phyloP scores from a whole-genome alignment of 2,329 filamentous ascomycete genomes.

The Mycogone perniciosa region DNA sequence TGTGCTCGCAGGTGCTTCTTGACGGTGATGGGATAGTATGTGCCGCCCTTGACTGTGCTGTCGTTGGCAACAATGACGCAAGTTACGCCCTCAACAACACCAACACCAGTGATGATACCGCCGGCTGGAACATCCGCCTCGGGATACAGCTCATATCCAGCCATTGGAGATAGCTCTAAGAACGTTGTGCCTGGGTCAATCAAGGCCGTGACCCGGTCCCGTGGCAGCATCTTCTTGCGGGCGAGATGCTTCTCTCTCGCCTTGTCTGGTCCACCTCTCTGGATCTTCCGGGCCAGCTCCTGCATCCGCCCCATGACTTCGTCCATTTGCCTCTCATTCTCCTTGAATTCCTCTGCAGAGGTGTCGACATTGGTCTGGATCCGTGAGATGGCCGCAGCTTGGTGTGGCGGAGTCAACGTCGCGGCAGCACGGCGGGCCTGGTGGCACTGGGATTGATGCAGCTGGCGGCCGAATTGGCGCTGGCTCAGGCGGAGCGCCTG shows the following conservation, averaged over 20 bases:
- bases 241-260: constrained; percentile 81
- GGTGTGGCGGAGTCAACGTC: constrained; percentile 72
- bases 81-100: constrained; percentile 80
- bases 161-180: constrained; percentile 87
- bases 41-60: constrained; percentile 94
- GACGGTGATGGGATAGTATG: constrained; percentile 94
- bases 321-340: constrained; percentile 74
- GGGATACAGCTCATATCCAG: constrained; percentile 77
- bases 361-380: constrained; percentile 72
- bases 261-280: constrained; percentile 72
- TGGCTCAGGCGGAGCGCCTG: constrained; percentile 36
- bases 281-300: constrained; percentile 62
- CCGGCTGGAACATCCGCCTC: constrained; percentile 83
- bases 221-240: constrained; percentile 87
- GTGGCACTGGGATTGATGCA: constrained; percentile 22
- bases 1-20: constrained; percentile 96
- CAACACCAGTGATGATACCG: constrained; percentile 88
- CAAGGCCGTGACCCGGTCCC: constrained; percentile 80
- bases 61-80: constrained; percentile 95
- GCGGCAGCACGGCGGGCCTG: constrained; percentile 45
- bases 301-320: constrained; percentile 64
- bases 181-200: constrained; percentile 88
- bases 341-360: constrained; percentile 68
- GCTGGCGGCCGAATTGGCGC: constrained; percentile 27
- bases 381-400: constrained; percentile 76